These are phyloP conservation scores for Leptodontidium sp. DNA, from an alignment of 2,329 filamentous ascomycete genomes.

Conservation along the genomic window DNA sequence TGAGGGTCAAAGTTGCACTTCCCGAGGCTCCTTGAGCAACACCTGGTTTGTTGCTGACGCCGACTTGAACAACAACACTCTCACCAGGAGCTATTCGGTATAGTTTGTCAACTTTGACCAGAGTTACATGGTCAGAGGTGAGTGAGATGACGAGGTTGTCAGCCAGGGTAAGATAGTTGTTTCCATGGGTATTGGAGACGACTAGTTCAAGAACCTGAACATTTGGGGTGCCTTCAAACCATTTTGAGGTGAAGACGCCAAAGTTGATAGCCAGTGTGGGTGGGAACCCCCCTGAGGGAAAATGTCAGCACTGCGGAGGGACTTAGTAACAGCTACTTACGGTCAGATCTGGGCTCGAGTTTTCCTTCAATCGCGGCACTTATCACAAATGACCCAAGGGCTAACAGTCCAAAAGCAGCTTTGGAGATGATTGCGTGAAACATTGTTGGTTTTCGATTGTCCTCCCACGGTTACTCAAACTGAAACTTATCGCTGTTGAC, in stretches of 20 bases:
- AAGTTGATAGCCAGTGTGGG: too few relatives aligned
- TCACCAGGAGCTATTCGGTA: constrained; percentile 54
- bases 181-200: constrained; percentile 48
- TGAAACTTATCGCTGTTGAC: too few relatives aligned
- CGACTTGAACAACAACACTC: constrained; percentile 47
- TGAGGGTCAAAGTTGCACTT: constrained; percentile 9
- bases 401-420: too few relatives aligned
- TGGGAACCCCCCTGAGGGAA: too few relatives aligned
- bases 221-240: constrained; percentile 43
- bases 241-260: constrained; percentile 51
- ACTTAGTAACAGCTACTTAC: constrained; percentile 2
- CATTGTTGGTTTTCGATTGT: too few relatives aligned
- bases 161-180: constrained; percentile 31
- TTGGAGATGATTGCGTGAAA: too few relatives aligned
- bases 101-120: constrained; percentile 50
- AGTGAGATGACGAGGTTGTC: constrained; percentile 30
- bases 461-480: too few relatives aligned
- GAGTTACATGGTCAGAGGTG: constrained; percentile 50
- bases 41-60: constrained; percentile 42
- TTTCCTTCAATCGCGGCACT: constrained; percentile 5
- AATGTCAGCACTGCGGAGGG: not conserved
- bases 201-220: constrained; percentile 52
- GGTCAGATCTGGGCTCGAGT: constrained; percentile 4
- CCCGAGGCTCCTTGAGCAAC: constrained; percentile 43
- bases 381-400: not conserved